Evolutionary conservation across 306 rosid genomes (phyloP).

Genomic region (Trichosanthes truncata): DNA sequence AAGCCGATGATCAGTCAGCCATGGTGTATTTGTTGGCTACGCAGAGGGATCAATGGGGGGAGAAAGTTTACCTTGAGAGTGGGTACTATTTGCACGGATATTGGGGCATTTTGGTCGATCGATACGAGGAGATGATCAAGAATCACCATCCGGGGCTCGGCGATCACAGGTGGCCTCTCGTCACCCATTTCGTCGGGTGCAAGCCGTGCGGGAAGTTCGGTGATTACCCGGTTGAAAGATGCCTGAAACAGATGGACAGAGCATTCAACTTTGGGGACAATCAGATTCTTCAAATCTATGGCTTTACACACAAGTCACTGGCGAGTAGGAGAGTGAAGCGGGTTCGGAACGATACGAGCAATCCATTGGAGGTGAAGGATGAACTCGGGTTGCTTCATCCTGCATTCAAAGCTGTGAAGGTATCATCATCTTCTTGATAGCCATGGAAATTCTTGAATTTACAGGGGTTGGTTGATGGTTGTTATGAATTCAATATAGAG

Average conservation of each 20-base stretch:
- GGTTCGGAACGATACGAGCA: slow-evolving; percentile 53
- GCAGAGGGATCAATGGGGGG: slow-evolving; percentile 54
- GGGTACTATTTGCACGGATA: slow-evolving; percentile 69
- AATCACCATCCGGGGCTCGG: slow-evolving; percentile 77
- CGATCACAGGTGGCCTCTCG: slow-evolving; percentile 87
- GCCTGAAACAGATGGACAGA: slow-evolving; percentile 82
- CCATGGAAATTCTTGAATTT: background rate
- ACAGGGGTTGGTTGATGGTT: background rate
- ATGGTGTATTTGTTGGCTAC: slow-evolving; percentile 62
- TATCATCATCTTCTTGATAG: slow-evolving; percentile 23
- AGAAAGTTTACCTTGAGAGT: slow-evolving; percentile 63
- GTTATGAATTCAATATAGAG: background rate
- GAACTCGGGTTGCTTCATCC: slow-evolving; percentile 82
- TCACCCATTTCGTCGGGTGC: slow-evolving; percentile 91
- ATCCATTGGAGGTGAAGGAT: slow-evolving; percentile 59
- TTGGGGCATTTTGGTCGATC: slow-evolving; percentile 86
- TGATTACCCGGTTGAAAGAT: slow-evolving; percentile 76
- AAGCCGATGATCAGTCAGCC: slow-evolving; percentile 82
- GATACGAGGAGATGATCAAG: slow-evolving; percentile 68
- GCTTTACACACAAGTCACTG: slow-evolving; percentile 59
- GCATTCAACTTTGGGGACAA: slow-evolving; percentile 85
- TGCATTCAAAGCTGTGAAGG: slow-evolving; percentile 46
- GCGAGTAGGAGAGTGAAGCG: slow-evolving; percentile 58
- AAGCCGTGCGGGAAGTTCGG: slow-evolving; percentile 92
- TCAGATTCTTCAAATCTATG: slow-evolving; percentile 77